Percentiles rank a stretch among this genome's conserved stretches.
These are phyloP conservation scores for Spencermartinsiella ligniputridi DNA, from an alignment of 1,139 yeast genomes.

Conservation along the genomic window DNA sequence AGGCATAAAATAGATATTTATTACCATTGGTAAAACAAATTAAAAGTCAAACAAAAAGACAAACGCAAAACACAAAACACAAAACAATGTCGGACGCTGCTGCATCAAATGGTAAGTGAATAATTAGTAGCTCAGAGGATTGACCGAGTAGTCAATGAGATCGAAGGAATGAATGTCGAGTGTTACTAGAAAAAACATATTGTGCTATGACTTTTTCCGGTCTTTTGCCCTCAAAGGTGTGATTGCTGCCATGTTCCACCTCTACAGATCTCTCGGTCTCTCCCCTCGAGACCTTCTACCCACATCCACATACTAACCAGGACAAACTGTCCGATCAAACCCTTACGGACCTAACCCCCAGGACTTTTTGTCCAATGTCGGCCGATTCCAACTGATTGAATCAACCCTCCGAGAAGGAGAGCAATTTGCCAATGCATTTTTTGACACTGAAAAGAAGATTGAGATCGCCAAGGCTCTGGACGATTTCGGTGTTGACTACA, in stretches of 20 bases:
- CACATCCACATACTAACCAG: conserved; percentile 6
- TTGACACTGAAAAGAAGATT: conserved; percentile 90
- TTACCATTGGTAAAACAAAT: too few species aligned
- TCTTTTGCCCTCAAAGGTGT: too few species aligned
- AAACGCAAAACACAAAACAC: too few species aligned
- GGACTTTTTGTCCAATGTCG: conserved; percentile 85
- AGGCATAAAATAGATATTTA: too few species aligned
- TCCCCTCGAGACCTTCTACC: too few species aligned
- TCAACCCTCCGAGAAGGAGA: conserved; percentile 98
- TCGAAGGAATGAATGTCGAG: too few species aligned
- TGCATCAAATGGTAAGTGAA: neutral
- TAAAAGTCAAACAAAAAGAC: too few species aligned
- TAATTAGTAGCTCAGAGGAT: neutral
- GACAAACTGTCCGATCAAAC: conserved; percentile 37
- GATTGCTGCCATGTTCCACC: too few species aligned
- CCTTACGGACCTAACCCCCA: conserved; percentile 97
- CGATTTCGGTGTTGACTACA: conserved; percentile 97
- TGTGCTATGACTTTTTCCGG: too few species aligned
- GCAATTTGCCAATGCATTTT: conserved; percentile 96
- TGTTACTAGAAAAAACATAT: too few species aligned
- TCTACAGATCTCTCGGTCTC: too few species aligned
- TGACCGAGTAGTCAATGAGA: too few species aligned
- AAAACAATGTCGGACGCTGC: neutral
- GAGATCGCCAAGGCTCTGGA: conserved; percentile 97
- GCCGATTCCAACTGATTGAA: conserved; percentile 86